These are phyloP conservation scores for Begonia loranthoides DNA, from an alignment of 306 rosid species.

Conservation along the genomic window DNA sequence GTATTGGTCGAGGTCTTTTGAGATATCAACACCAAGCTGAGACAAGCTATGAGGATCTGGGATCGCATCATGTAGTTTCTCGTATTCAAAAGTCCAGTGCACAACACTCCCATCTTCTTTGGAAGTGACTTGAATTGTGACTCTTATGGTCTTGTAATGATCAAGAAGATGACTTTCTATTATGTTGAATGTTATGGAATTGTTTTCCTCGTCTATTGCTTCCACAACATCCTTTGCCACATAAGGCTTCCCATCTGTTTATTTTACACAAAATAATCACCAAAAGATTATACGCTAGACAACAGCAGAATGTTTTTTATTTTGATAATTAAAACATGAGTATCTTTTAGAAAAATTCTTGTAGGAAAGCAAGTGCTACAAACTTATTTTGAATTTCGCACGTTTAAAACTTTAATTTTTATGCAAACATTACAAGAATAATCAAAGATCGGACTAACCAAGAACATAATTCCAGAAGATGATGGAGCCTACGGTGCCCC, in stretches of 20 bases:
- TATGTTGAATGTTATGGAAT: too few species aligned
- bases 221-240: too few species aligned
- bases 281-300: too few species aligned
- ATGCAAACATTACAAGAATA: too few species aligned
- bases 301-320: too few species aligned
- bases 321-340: too few species aligned
- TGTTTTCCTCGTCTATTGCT: too few species aligned
- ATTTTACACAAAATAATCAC: too few species aligned
- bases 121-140: slow-evolving; percentile 1
- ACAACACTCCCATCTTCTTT: neutral
- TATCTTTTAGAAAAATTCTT: too few species aligned
- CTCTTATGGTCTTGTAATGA: neutral
- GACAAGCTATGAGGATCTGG: slow-evolving; percentile 1
- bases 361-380: neutral
- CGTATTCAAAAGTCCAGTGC: slow-evolving; percentile 3
- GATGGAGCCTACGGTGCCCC: slow-evolving; percentile 4
- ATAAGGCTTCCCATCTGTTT: too few species aligned
- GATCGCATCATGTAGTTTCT: neutral
- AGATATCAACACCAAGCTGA: neutral
- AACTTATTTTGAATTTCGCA: neutral
- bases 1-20: slow-evolving; percentile 2
- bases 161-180: slow-evolving; percentile 1
- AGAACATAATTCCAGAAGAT: slow-evolving; percentile 3
- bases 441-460: neutral
- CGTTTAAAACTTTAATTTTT: too few species aligned